Evolutionary conservation across 1,284 basidiomycete genomes (phyloP), one percentile per base, ranked within the genome.

Genomic region (Thelephora terrestris): DNA sequence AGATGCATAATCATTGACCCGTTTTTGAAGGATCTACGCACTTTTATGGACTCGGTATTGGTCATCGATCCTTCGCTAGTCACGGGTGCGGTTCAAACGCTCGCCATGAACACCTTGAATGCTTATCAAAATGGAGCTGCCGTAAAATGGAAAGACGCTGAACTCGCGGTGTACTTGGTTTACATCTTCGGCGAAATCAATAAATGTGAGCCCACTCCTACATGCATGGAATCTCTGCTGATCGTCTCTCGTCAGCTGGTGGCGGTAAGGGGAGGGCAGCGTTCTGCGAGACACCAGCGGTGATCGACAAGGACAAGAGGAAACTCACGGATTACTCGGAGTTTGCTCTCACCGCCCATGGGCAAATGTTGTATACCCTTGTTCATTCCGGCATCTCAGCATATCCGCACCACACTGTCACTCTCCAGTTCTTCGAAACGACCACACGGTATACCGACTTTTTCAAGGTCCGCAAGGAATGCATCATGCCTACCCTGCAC

Each of bases 151-250:
- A 85, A 94, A 60, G 87, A 96, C 58, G 89, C 89, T 1, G 96
- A 99, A 64, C 74, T 99, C 18, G 92, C 91, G 0, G 71, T 97
- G 16, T 92, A 92, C 63, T 76, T 98, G 24, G 82, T 97, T 1
- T 97, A 83, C 63, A 88, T 94, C 32, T 99, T 92, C 59, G 94
- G 93, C 37, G 95, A 99, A 64, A 81, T 93, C 55, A 89, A 84
- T 64, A 90, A 86, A 69, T 76, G 87, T 84, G 53, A 27, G 74
- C 56, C 24, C 5, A 46, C 35, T 23, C 52, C 7, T 43, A 47
- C 5, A 36, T 21, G 21, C 46, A 20, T 10, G 32, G 12, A 43
- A 34, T 25, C 9, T 12, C 20, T 14, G n/a, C 7, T 38, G 25
- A 44, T 48, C 37, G 47, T 40, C 18, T 50, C 21, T 50, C 43